phyloP scores from a whole-genome alignment of 805 yeast genomes.

The Lachancea meyersii region DNA sequence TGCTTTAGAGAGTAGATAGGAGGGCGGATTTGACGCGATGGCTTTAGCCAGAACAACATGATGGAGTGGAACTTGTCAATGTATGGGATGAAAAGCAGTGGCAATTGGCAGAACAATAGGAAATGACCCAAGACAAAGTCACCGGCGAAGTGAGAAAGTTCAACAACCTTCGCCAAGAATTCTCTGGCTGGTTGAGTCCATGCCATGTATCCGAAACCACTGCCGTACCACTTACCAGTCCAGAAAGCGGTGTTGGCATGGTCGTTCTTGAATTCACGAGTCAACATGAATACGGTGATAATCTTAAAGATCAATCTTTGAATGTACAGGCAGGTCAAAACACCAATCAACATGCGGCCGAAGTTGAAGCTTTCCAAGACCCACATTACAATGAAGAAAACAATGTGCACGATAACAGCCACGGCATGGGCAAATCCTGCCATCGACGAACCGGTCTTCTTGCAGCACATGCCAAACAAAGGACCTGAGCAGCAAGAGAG shows the following conservation, averaged over 20 bases:
- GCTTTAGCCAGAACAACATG: conserved; percentile 98
- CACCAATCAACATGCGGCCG: conserved; percentile 79
- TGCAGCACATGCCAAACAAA: conserved; percentile 86
- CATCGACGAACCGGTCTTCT: conserved; percentile 89
- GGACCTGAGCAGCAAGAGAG: conserved; percentile 98
- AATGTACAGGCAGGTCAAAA: conserved; percentile 73
- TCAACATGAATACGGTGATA: conserved; percentile 68
- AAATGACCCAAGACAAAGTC: conserved; percentile 92
- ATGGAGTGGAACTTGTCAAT: conserved; percentile 97
- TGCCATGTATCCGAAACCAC: conserved; percentile 89
- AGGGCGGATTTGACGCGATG: conserved; percentile 93
- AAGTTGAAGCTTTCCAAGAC: conserved; percentile 90
- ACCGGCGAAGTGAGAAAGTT: conserved; percentile 91
- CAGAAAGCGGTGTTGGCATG: conserved; percentile 97
- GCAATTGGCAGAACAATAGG: conserved; percentile 81
- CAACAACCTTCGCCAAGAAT: conserved; percentile 87
- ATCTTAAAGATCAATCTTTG: conserved; percentile 85
- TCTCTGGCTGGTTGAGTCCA: conserved; percentile 96
- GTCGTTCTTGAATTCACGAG: conserved; percentile 95
- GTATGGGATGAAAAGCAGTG: conserved; percentile 76
- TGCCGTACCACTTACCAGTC: conserved; percentile 99
- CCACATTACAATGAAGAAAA: conserved; percentile 95
- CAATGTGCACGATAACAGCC: conserved; percentile 80
- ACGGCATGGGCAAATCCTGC: conserved; percentile 96
- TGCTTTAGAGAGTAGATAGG: conserved; percentile 96